Evolutionary conservation across 2,329 filamentous ascomycete species (phyloP).

Genomic region (Elsinoe australis): DNA sequence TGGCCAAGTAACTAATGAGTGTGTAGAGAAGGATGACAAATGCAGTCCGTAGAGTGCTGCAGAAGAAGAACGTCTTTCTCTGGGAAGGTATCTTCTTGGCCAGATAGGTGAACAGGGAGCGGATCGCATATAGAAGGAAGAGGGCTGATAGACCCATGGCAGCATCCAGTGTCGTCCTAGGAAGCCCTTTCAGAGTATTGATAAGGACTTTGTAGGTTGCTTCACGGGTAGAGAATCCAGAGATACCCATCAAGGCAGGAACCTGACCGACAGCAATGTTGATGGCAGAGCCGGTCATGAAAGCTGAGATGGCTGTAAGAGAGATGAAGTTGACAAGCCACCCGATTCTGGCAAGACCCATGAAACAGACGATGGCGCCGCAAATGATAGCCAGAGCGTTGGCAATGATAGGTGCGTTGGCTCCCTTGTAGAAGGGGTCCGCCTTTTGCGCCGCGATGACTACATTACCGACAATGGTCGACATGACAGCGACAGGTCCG

Average conservation of each 20-base stretch:
- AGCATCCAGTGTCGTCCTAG: slow-evolving; percentile 63
- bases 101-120: slow-evolving; percentile 54
- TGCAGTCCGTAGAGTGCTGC: slow-evolving; percentile 80
- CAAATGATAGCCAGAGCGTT: slow-evolving; percentile 69
- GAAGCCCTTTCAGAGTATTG: slow-evolving; percentile 68
- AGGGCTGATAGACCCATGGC: slow-evolving; percentile 82
- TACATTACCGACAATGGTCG: slow-evolving; percentile 77
- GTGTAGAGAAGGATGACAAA: slow-evolving; percentile 92
- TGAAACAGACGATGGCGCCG: slow-evolving; percentile 66
- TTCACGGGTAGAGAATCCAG: slow-evolving; percentile 51
- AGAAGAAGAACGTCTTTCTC: slow-evolving; percentile 76
- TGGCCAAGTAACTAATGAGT: slow-evolving; percentile 78
- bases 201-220: slow-evolving; percentile 77
- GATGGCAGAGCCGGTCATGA: slow-evolving; percentile 94
- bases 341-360: slow-evolving; percentile 72
- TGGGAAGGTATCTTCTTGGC: slow-evolving; percentile 62
- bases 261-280: slow-evolving; percentile 82
- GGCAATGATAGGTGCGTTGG: slow-evolving; percentile 61
- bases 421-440: slow-evolving; percentile 32
- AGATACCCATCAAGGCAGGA: slow-evolving; percentile 71
- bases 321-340: slow-evolving; percentile 94
- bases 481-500: slow-evolving; percentile 92
- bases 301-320: slow-evolving; percentile 80
- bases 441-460: slow-evolving; percentile 37
- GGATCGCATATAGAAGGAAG: slow-evolving; percentile 66